Evolutionary conservation across 139 green algal genomes (phyloP).

Genomic region (Eudorina sp.): DNA sequence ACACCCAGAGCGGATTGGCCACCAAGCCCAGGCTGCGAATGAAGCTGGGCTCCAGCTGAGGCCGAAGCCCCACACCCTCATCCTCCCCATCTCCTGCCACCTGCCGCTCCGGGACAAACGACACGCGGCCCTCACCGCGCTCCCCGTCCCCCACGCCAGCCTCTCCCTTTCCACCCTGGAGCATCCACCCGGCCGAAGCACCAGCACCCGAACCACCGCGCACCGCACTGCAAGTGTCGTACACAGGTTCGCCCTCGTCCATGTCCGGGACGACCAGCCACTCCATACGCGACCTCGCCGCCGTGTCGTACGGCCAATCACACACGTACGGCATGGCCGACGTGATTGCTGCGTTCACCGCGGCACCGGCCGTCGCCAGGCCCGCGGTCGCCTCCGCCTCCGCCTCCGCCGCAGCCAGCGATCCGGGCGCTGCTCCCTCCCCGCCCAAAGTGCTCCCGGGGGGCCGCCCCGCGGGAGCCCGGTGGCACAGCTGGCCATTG

Average conservation of each 20-base stretch:
- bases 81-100: no score
- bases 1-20: conserved; percentile 5
- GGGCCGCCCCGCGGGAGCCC: background rate
- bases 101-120: no score
- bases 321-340: background rate
- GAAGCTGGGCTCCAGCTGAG: background rate
- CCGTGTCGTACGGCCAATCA: conserved; percentile 9
- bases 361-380: background rate
- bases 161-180: background rate
- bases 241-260: background rate
- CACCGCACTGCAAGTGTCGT: background rate
- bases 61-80: background rate
- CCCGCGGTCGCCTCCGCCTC: no score
- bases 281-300: background rate
- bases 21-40: background rate
- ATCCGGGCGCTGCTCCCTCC: no score
- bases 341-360: background rate
- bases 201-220: background rate
- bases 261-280: background rate
- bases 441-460: no score
- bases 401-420: no score
- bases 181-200: background rate
- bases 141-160: background rate
- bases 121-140: background rate
- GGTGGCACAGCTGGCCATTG: background rate